Percentiles rank a stretch among this genome's conserved stretches.
These are phyloP conservation scores for Russula sp. DNA, from an alignment of 768 basidiomycete species.

Conservation along the genomic window DNA sequence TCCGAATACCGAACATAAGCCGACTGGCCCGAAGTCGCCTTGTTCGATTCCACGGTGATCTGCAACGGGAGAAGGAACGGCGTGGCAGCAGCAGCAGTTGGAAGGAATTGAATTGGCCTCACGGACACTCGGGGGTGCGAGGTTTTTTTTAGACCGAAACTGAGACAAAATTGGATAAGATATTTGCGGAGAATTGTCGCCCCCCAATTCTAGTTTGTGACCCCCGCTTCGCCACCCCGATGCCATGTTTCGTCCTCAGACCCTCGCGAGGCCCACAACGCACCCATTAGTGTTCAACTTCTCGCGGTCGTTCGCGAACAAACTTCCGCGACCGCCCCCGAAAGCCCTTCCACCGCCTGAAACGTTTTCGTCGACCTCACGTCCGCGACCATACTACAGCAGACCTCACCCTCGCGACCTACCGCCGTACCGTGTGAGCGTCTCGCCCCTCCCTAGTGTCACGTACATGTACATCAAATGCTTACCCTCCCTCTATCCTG, in stretches of 20 bases:
- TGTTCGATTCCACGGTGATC: no score
- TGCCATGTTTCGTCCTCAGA: background rate
- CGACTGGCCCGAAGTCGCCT: background rate
- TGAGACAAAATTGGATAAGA: background rate
- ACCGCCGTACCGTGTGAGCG: constrained; percentile 35
- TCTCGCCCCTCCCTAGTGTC: background rate
- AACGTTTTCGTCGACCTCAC: constrained; percentile 39
- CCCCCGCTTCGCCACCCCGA: no score
- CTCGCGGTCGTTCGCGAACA: constrained; percentile 4
- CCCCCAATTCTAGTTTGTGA: no score
- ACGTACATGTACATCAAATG: background rate
- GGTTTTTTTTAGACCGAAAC: background rate
- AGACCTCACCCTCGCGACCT: constrained; percentile 37
- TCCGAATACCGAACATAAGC: constrained; percentile 3
- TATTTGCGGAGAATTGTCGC: background rate
- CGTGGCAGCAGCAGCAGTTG: background rate
- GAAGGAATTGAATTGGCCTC: no score
- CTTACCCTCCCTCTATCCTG: background rate
- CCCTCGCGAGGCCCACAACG: background rate
- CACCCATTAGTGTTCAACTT: background rate
- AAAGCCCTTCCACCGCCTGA: constrained; percentile 22
- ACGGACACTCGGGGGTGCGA: background rate
- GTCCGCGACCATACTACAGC: constrained; percentile 38
- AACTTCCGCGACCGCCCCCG: constrained; percentile 20
- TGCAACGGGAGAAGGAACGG: background rate